A percentile compares a stretch with the other conserved stretches of the same genome.
Evolutionary conservation across 306 rosid genomes (phyloP).

Genomic region (Lablab purpureus): DNA sequence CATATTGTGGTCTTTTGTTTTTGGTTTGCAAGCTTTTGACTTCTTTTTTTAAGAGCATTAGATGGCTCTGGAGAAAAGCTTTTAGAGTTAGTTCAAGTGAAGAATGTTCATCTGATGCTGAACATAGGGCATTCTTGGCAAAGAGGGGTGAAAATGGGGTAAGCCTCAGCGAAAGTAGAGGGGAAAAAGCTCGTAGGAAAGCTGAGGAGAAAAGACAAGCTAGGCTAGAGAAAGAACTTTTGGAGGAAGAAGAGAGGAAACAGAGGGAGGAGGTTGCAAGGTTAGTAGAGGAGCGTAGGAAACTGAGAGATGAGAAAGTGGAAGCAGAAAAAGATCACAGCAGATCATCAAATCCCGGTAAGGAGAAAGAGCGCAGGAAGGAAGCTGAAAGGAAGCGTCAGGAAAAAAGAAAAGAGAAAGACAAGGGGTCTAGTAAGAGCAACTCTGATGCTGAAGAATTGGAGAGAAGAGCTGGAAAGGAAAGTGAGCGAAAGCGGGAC

Average conservation of each 20-base stretch:
- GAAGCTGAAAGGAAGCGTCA: conserved; percentile 90
- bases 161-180: conserved; percentile 79
- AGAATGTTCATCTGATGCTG: conserved; percentile 80
- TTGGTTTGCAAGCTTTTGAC: conserved; percentile 78
- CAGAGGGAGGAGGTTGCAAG: conserved; percentile 99
- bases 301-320: conserved; percentile 84
- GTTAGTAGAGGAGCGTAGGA: conserved; percentile 97
- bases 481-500: conserved; percentile 78
- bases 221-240: conserved; percentile 89
- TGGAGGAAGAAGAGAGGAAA: conserved; percentile 98
- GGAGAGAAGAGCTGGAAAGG: conserved; percentile 86
- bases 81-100: conserved; percentile 82
- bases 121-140: conserved; percentile 69
- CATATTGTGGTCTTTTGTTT: conserved; percentile 78
- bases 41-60: conserved; percentile 80
- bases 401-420: conserved; percentile 89
- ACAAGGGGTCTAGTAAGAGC: conserved; percentile 92
- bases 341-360: conserved; percentile 58
- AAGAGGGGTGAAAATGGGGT: conserved; percentile 83
- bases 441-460: conserved; percentile 94
- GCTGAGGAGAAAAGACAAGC: conserved; percentile 99
- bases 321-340: conserved; percentile 80
- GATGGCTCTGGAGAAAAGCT: conserved; percentile 95
- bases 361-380: conserved; percentile 75
- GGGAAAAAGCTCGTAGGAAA: conserved; percentile 94